Base-by-base conservation (phyloP, 371 early-diverging fungal genomes). In the Haplosporangium sp. region DNA sequence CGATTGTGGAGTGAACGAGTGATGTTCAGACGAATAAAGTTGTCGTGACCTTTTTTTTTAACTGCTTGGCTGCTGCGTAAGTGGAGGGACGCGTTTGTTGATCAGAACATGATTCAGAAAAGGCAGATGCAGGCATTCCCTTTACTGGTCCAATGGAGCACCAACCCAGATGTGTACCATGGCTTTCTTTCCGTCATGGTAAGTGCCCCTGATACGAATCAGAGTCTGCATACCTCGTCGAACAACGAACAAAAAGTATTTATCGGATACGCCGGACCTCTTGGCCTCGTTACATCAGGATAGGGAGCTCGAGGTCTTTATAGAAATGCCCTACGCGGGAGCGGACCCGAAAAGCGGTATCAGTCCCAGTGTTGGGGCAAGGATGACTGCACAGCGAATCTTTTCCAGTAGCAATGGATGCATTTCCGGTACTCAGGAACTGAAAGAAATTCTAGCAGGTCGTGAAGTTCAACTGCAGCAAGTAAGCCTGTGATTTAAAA, bases 151-250 rank as follows among this genome's bases (percentile, higher is more conserved):
- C 72, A 71, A 61, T 77, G 72, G 77, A 71, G 68, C 20, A 41
- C 52, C 16, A 55, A 56, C 21, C 80, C 73, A 9, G 58, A 46
- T 14, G 46, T 64, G 58, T 79, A 79, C 58, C 69, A 79, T 41
- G 80, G 80, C 7, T 79, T 79, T 38, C 52, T 79, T n/a, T 59
- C 80, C 1, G 59, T 79, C 29, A 68, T 79, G 73, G 80, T 79
- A 51, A 46, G 48, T 16, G 16, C 9, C 11, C 6, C 10, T 16
- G 20, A 1, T 29, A 13, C n/a, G 23, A 20, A 9, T 8, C 16
- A 0, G 21, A 61, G 51, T 40, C 13, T 16, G 20, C 8, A 2
- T 38, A 13, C 0, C 36, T 3, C 45, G 11, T 2, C 14, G 14
- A 36, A 6, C 12, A 6, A 23, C 23, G 12, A 38, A 20, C 23